Conservation (phyloP, 495 filamentous ascomycete species). For the Pyrenopolyporus hunteri region DNA sequence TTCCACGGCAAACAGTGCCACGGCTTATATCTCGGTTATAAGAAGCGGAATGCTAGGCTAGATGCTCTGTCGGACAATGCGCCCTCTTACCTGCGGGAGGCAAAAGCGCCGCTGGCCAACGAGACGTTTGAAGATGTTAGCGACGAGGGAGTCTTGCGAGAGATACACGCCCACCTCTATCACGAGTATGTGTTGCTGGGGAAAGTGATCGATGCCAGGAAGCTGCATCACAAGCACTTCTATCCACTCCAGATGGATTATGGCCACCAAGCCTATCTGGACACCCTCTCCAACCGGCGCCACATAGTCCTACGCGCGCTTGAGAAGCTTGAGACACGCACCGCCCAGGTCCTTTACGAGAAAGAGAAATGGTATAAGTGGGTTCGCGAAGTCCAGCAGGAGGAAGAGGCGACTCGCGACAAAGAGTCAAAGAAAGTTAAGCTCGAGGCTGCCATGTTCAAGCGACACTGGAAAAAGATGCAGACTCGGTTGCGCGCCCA, state of each 20-base stretch:
- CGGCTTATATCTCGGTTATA: conserved; percentile 59
- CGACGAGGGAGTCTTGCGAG: conserved; percentile 44
- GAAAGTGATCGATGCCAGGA: conserved; percentile 57
- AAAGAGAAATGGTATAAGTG: conserved; percentile 58
- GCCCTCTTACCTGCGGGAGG: conserved; percentile 46
- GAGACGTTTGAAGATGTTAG: conserved; percentile 49
- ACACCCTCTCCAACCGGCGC: conserved; percentile 51
- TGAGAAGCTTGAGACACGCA: conserved; percentile 54
- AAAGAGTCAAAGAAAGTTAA: conserved; percentile 61
- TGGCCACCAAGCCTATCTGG: conserved; percentile 53
- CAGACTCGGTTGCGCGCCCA: conserved; percentile 42
- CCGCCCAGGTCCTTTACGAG: conserved; percentile 52
- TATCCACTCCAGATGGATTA: conserved; percentile 54
- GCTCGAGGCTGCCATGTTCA: conserved; percentile 57
- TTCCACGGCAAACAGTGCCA: conserved; percentile 55
- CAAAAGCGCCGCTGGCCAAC: conserved; percentile 46
- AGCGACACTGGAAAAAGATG: conserved; percentile 52
- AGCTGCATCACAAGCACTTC: conserved; percentile 60
- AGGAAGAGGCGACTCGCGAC: conserved; percentile 55
- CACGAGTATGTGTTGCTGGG: conserved; percentile 53
- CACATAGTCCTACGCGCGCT: conserved; percentile 50
- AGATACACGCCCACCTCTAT: conserved; percentile 53
- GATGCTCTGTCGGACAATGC: conserved; percentile 45
- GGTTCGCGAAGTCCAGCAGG: conserved; percentile 53
- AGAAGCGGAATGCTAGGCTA: conserved; percentile 53